Evolutionary conservation across 805 yeast genomes (phyloP), one percentile per base, ranked within the genome.

Genomic region (Scheffersomyces lignosus): DNA sequence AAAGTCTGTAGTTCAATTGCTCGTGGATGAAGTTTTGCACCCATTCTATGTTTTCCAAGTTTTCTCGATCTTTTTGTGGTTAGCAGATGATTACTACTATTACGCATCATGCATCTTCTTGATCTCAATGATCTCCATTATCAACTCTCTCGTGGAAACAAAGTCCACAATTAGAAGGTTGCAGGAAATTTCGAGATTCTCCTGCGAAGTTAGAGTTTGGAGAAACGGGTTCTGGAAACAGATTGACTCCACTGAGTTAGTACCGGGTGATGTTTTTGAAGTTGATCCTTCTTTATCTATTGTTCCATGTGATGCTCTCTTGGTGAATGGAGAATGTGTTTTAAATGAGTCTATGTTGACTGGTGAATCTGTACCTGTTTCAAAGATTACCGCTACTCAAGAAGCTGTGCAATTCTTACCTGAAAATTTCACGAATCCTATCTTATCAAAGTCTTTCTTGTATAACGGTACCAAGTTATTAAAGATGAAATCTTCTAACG

Each of bases 281-380:
- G 79, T 93, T 24, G 97, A 90, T 52, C 95, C 97, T 0, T 76
- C 85, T 0, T 65, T 93, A 38, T 51, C 69, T 3, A 52, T 75
- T 1, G 72, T 91, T 32, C 99, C 99, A 0, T 89, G 96, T 56
- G 99, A 93, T 60, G 84, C 96, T 0, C 60, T 93, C 9, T 68
- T 93, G 33, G 64, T 91, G 14, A 78, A 89, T 23, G 99, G 99
- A 34, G 98, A 90, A 56, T 87, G 96, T 56, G 89, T 93, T 37
- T 85, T 93, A n/a, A 93, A 93, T 59, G 99, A 93, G 57, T 86
- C 97, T 4, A 93, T 93, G 96, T 72, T 93, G 15, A 93, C 99
- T 0, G 99, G 99, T 27, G 99, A 93, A 59, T 88, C 96, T 35
- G 97, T 93, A 1, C 99, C 99, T 0, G 96, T 93, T 2, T 78